A percentile compares a stretch with the other conserved stretches of the same genome.
Evolutionary conservation across 2,329 filamentous ascomycete genomes (phyloP).

Genomic region (Daldinia sp.): DNA sequence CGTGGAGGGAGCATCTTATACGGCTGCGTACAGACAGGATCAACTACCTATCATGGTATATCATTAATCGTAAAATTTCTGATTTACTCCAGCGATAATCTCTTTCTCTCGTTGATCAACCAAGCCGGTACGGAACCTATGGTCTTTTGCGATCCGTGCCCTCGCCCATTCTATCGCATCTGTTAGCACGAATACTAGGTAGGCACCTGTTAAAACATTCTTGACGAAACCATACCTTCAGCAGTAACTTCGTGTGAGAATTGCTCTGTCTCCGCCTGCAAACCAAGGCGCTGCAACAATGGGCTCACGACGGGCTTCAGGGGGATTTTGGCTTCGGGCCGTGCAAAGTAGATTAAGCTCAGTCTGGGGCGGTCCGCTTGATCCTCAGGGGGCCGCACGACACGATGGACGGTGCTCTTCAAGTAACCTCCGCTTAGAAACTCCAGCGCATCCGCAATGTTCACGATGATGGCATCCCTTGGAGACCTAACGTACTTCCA

Average conservation of each 20-base stretch:
- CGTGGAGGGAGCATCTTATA: too few relatives aligned
- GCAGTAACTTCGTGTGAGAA: slow-evolving; percentile 40
- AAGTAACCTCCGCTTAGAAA: slow-evolving; percentile 49
- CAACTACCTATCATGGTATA: too few relatives aligned
- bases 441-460: slow-evolving; percentile 56
- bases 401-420: slow-evolving; percentile 41
- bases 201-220: too few relatives aligned
- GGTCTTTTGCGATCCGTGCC: slow-evolving; percentile 40
- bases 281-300: slow-evolving; percentile 25
- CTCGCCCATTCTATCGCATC: slow-evolving; percentile 38
- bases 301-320: slow-evolving; percentile 37
- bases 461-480: slow-evolving; percentile 54
- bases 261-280: slow-evolving; percentile 32
- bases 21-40: too few relatives aligned
- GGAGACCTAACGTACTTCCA: slow-evolving; percentile 44
- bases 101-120: slow-evolving; percentile 39
- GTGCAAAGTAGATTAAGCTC: slow-evolving; percentile 41
- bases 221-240: slow-evolving; percentile 34
- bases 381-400: slow-evolving; percentile 36
- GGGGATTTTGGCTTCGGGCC: slow-evolving; percentile 38
- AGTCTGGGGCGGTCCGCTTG: slow-evolving; percentile 33
- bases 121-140: slow-evolving; percentile 38
- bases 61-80: slow-evolving; percentile 37
- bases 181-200: slow-evolving; percentile 3
- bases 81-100: slow-evolving; percentile 39